Base-by-base conservation (phyloP, 2,329 filamentous ascomycete genomes). In the Coniosporium tulheliwenetii region DNA sequence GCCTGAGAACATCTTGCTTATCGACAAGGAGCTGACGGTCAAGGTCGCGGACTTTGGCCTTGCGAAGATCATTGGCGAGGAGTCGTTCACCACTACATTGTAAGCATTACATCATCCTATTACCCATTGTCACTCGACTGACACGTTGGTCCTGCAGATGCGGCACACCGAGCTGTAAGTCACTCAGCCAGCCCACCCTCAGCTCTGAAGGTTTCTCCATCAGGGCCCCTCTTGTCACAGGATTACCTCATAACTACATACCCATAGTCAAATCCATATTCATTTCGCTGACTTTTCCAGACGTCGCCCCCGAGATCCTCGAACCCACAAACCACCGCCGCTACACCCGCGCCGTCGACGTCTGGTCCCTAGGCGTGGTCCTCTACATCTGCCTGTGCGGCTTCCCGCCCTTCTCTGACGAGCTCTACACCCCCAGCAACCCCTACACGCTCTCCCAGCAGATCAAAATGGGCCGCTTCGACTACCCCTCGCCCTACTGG, bases 281-380 rank as follows among this genome's bases (percentile, higher is more conserved):
- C 10, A 33, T 9, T 19, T 35, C 15, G 16, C n/a, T 33, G 8
- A 12, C 7, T 8, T 34, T 26, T 5, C 47, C 53, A 69, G 76
- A 98, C 57, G 89, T 96, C 45, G 91, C 93, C 1, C 91, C 91
- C 1, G 91, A 98, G 58, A 94, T 98, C 43, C 68, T 98, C 4
- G 81, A 86, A 53, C 82, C 87, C 46, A 77, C 75, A 13, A 80
- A 77, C 52, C 75, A 85, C 45, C 79, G 91, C 48, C 83, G 83
- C 55, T 98, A 98, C 63, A 94, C 87, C 41, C 85, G 86, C 53
- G 87, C 87, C 2, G 91, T 98, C 8, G 91, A 98, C 57, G 71
- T 96, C 35, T 96, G 91, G 91, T 94, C 87, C 1, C 71, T 96
- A 1, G 91, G 91, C n/a, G 91, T 98, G 2, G 89, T 98, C 3